A percentile compares a stretch with the other conserved stretches of the same genome.
phyloP scores from a whole-genome alignment of 2,329 filamentous ascomycete genomes.

The Cladobotryum mycophilum region DNA sequence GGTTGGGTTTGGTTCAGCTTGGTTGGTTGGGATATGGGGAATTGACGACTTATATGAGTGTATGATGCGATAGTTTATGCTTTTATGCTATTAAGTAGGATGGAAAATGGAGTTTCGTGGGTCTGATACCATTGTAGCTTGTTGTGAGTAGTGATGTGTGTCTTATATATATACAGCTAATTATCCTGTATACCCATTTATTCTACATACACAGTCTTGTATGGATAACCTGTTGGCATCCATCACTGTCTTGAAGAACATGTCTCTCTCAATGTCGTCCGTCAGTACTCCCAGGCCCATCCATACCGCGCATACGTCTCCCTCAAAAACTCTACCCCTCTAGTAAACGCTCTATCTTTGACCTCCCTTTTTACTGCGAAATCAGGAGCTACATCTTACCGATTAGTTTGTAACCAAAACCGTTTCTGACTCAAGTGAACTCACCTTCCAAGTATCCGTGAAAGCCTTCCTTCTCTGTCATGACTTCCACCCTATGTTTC shows the following conservation, averaged over 20 bases:
- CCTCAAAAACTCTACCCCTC: slow-evolving; percentile 3
- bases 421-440: neutral
- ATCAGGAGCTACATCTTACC: neutral
- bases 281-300: slow-evolving; percentile 13
- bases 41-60: no score
- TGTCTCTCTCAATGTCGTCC: no score
- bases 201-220: neutral
- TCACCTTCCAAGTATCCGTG: slow-evolving; percentile 25
- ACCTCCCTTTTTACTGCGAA: neutral
- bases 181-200: neutral
- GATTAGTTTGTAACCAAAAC: neutral
- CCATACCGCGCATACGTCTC: slow-evolving; percentile 2
- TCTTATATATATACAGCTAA: neutral
- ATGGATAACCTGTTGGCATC: neutral
- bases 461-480: slow-evolving; percentile 19
- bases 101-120: no score
- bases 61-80: no score
- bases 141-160: no score
- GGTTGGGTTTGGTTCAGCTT: no score
- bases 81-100: no score
- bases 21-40: no score
- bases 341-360: slow-evolving; percentile 1
- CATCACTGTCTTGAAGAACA: no score
- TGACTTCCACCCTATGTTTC: slow-evolving; percentile 16
- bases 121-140: no score